Evolutionary conservation across 768 basidiomycete genomes (phyloP).

Genomic region (Guyanaporus albipodus): DNA sequence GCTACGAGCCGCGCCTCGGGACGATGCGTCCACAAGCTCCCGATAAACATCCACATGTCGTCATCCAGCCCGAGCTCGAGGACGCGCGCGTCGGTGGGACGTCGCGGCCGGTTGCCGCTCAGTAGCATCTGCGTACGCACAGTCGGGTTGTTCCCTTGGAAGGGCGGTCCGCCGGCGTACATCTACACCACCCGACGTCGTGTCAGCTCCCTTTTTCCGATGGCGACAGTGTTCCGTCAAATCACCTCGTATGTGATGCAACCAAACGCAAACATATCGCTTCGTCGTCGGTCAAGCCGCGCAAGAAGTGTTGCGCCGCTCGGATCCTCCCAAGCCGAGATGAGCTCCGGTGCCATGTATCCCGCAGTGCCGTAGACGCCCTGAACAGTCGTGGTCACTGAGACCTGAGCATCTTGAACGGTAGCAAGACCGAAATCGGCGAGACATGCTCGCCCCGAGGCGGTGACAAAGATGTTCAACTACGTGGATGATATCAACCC

Average conservation of each 20-base stretch:
- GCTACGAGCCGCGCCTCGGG: constrained; percentile 28
- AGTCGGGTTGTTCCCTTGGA: constrained; percentile 14
- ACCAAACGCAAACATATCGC: constrained; percentile 36
- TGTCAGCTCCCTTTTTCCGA: not conserved
- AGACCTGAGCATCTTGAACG: constrained; percentile 13
- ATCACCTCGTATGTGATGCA: constrained; percentile 34
- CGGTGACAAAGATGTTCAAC: constrained; percentile 29
- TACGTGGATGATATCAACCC: constrained; percentile 4
- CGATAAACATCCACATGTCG: constrained; percentile 30
- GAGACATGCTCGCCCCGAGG: constrained; percentile 26
- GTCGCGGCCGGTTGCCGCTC: constrained; percentile 14
- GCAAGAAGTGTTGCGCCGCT: constrained; percentile 12
- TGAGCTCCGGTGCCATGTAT: constrained; percentile 30
- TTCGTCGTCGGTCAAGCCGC: constrained; percentile 23
- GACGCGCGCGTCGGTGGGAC: constrained; percentile 12
- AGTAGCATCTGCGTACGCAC: constrained; percentile 15
- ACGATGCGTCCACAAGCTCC: constrained; percentile 25
- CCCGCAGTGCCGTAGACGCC: constrained; percentile 21
- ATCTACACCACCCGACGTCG: constrained; percentile 14
- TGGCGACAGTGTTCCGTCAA: not conserved
- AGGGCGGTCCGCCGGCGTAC: constrained; percentile 28
- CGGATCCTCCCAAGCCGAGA: constrained; percentile 5
- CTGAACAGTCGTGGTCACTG: constrained; percentile 12
- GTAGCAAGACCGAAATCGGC: constrained; percentile 31
- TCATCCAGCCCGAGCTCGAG: constrained; percentile 26